These are phyloP conservation scores for Polygonum aviculare DNA, from an alignment of 148 eudicot species.

Conservation along the genomic window DNA sequence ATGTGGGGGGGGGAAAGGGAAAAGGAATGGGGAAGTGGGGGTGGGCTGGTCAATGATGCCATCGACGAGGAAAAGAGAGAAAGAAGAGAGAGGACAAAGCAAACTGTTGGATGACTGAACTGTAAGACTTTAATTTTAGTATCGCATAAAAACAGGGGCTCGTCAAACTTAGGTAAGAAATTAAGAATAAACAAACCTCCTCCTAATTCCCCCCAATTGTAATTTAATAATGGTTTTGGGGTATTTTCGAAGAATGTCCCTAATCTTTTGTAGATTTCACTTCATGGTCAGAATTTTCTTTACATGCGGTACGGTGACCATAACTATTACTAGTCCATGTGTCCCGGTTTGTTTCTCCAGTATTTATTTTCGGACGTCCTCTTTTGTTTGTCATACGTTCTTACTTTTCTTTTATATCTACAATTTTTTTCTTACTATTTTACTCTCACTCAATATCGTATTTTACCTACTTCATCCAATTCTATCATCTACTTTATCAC, in stretches of 20 bases:
- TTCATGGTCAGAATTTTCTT: neutral
- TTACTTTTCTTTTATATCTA: no score
- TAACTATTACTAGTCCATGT: no score
- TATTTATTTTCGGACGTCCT: no score
- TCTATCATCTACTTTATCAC: no score
- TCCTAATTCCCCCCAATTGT: neutral
- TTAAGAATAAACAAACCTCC: slow-evolving; percentile 25
- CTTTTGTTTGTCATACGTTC: no score
- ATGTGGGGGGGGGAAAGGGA: neutral
- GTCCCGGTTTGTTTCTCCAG: no score
- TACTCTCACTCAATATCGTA: no score
- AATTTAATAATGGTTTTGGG: neutral
- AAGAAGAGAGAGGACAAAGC: neutral
- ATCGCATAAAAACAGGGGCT: slow-evolving; percentile 15
- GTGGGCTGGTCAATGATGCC: slow-evolving; percentile 19
- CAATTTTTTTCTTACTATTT: no score
- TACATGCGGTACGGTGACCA: neutral
- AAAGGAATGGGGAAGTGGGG: neutral
- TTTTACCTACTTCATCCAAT: no score
- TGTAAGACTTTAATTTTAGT: slow-evolving; percentile 24
- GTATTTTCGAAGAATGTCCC: neutral
- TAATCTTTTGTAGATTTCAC: neutral
- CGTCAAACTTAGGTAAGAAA: slow-evolving; percentile 68
- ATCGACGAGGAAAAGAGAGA: slow-evolving; percentile 9
- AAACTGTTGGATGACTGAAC: slow-evolving; percentile 15